Evolutionary conservation across 2,329 filamentous ascomycete genomes (phyloP).

Genomic region (Penicillium griseofulvum): DNA sequence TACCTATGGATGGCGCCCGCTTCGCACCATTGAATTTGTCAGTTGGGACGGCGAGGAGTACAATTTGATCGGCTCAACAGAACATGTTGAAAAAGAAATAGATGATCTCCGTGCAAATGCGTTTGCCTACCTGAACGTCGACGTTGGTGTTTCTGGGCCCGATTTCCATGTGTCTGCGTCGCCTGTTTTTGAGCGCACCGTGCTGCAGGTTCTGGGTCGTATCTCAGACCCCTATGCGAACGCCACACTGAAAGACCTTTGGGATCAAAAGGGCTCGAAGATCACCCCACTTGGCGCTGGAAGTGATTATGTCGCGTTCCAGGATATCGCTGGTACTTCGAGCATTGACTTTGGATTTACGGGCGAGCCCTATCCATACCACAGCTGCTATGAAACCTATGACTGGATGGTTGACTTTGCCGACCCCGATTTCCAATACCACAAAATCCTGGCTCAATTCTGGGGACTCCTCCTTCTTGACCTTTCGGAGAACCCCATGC

Average conservation of each 20-base stretch:
- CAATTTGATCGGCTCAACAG: slow-evolving; percentile 89
- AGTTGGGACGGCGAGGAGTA: slow-evolving; percentile 96
- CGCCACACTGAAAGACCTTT: slow-evolving; percentile 69
- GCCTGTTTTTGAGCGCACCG: slow-evolving; percentile 70
- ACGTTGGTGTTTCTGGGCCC: slow-evolving; percentile 72
- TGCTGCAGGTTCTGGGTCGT: slow-evolving; percentile 71
- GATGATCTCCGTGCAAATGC: slow-evolving; percentile 70
- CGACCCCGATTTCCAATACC: slow-evolving; percentile 80
- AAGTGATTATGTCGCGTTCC: slow-evolving; percentile 86
- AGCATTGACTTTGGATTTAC: slow-evolving; percentile 81
- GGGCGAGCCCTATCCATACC: slow-evolving; percentile 65
- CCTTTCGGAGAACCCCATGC: slow-evolving; percentile 72
- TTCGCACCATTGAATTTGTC: slow-evolving; percentile 94
- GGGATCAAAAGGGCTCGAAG: slow-evolving; percentile 60
- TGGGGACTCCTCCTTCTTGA: slow-evolving; percentile 82
- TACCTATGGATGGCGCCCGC: slow-evolving; percentile 77
- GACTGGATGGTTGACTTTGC: slow-evolving; percentile 78
- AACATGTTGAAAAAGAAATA: slow-evolving; percentile 85
- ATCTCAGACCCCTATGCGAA: slow-evolving; percentile 71
- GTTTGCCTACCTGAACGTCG: slow-evolving; percentile 88
- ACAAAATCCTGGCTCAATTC: slow-evolving; percentile 74
- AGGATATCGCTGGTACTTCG: slow-evolving; percentile 83
- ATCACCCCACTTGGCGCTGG: slow-evolving; percentile 70
- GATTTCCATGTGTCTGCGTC: slow-evolving; percentile 76
- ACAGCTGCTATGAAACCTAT: slow-evolving; percentile 86